phyloP scores from a whole-genome alignment of 2,329 filamentous ascomycete genomes.

The Akanthomyces muscarius region DNA sequence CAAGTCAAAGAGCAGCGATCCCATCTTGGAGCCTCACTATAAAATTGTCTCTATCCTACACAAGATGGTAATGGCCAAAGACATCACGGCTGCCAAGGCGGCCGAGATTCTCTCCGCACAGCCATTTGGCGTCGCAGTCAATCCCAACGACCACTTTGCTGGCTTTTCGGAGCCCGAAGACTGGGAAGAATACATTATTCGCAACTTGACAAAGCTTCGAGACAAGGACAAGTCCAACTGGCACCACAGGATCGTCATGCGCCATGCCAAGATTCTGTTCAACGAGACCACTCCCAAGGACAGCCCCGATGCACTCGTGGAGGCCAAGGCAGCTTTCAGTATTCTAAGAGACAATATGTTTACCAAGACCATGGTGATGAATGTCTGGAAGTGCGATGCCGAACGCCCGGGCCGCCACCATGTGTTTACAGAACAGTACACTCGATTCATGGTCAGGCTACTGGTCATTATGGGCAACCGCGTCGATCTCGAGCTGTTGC shows the following conservation, averaged over 20 bases:
- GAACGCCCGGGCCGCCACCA: conserved; percentile 82
- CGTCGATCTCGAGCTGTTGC: conserved; percentile 68
- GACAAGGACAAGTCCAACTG: conserved; percentile 88
- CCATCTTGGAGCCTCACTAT: conserved; percentile 86
- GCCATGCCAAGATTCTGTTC: conserved; percentile 59
- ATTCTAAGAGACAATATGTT: conserved; percentile 73
- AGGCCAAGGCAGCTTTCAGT: conserved; percentile 73
- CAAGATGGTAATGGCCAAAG: conserved; percentile 65
- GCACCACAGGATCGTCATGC: conserved; percentile 87
- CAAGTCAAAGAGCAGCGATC: conserved; percentile 62
- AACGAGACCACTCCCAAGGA: conserved; percentile 30
- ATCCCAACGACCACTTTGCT: conserved; percentile 32
- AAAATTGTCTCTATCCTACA: conserved; percentile 79
- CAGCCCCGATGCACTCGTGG: conserved; percentile 50
- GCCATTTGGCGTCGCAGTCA: conserved; percentile 43
- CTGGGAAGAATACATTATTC: conserved; percentile 54
- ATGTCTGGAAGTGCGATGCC: conserved; percentile 91
- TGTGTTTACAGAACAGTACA: conserved; percentile 85
- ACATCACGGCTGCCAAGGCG: conserved; percentile 45
- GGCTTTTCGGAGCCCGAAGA: conserved; percentile 48
- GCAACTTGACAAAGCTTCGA: conserved; percentile 47
- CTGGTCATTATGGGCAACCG: conserved; percentile 73
- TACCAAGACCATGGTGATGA: conserved; percentile 90
- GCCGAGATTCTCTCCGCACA: conserved; percentile 53
- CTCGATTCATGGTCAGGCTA: conserved; percentile 73